Evolutionary conservation across 2,329 filamentous ascomycete genomes (phyloP), one percentile per base, ranked within the genome.

Genomic region (Neonectria sp.): DNA sequence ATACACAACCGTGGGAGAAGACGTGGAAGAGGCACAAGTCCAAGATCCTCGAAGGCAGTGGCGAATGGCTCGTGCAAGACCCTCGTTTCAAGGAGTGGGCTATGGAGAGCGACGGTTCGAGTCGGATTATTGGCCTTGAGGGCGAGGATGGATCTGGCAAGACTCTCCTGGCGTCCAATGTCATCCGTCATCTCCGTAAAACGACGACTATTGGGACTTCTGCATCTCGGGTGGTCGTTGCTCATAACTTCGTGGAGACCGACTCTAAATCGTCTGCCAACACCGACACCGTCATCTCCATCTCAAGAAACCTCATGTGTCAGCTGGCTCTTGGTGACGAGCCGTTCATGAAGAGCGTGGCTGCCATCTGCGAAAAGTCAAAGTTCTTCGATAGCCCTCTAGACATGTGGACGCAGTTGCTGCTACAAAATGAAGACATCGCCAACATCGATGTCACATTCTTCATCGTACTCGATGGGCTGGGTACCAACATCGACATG

Each of bases 81-180:
- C 6, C 43, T 11, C 51, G 6, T 5, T 69, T 67, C 49, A 58
- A 55, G 8, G n/a, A 17, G 7, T 69, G 67, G 60, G 27, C 55
- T 6, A 15, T 43, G 3, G 31, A 35, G 9, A 31, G 27, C 12
- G 33, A 46, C 11, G 7, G n/a, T 24, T 45, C 55, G 2, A 55
- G 21, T 15, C 55, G 33, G 12, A 60, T 79, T 0, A 57, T 80
- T 12, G 69, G 78, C 1, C 62, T 80, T 3, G 74, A 71, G 13
- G 79, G 78, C 2, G 68, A 65, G 17, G 75, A 73, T 33, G 75
- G 76, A 35, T 75, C 78, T 1, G 79, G 78, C 4, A 79, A 80
- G 67, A 79, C 78, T 21, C 79, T 78, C 25, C 64, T 79, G 63
- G 75, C 78, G 66, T 73, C 78, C 12, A 80, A 79, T 51, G 70